Evolutionary conservation across 1,284 basidiomycete species (phyloP).

Genomic region (Leccinum pallidistipes): DNA sequence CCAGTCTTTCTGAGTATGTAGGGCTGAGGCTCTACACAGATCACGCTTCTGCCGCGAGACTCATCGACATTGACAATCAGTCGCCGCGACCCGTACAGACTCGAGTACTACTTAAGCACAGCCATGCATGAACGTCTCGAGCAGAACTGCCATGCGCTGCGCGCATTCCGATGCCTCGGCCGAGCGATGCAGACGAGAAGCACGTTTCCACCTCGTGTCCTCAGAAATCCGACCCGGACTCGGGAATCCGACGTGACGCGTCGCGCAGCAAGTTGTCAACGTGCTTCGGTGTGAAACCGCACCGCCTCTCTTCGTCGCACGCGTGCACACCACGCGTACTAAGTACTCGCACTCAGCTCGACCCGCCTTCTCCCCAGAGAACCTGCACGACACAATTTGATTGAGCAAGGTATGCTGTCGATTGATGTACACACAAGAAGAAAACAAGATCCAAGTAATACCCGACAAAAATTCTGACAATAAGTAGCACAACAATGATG

Average conservation of each 20-base stretch:
- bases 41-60: no score
- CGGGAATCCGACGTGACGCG: neutral
- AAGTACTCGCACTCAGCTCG: neutral
- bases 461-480: slow-evolving; percentile 3
- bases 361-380: neutral
- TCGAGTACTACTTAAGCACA: no score
- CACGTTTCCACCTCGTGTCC: neutral
- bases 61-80: no score
- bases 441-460: neutral
- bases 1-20: no score
- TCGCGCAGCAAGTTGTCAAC: neutral
- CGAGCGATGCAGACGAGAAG: neutral
- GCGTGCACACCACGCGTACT: neutral
- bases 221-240: neutral
- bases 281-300: neutral
- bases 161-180: no score
- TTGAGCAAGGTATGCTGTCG: neutral
- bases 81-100: no score
- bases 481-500: slow-evolving; percentile 5
- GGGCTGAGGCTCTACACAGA: no score
- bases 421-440: neutral
- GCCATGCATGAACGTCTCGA: no score
- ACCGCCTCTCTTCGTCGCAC: neutral
- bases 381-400: neutral
- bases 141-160: no score